Percentiles rank a stretch among this genome's conserved stretches.
Evolutionary conservation across 495 filamentous ascomycete species (phyloP).

Genomic region (Chaetomium tenue): DNA sequence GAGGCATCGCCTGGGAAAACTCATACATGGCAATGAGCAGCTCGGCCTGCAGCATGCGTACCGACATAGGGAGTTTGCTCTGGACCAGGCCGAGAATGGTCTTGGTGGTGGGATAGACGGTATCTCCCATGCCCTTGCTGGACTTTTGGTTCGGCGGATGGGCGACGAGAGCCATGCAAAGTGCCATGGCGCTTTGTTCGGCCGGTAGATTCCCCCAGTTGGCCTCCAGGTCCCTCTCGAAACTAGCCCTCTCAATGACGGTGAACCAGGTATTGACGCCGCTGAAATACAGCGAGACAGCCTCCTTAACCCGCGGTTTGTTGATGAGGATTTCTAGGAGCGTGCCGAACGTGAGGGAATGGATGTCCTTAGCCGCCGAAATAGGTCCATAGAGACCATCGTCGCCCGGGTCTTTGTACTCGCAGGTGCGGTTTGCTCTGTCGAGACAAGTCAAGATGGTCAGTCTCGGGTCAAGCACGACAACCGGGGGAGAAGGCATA

Average conservation of each 20-base stretch:
- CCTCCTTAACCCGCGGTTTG: conserved; percentile 56
- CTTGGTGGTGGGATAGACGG: conserved; percentile 30
- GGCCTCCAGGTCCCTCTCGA: conserved; percentile 26
- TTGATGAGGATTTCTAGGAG: conserved; percentile 67
- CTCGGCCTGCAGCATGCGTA: conserved; percentile 58
- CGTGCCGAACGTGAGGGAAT: conserved; percentile 53
- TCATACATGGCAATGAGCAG: conserved; percentile 83
- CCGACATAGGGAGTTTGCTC: conserved; percentile 27
- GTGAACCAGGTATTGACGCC: conserved; percentile 35
- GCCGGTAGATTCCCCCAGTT: conserved; percentile 31
- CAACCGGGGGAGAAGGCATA: not conserved
- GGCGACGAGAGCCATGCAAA: conserved; percentile 34
- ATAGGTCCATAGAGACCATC: conserved; percentile 17
- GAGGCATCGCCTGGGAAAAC: conserved; percentile 71
- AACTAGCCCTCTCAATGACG: conserved; percentile 27
- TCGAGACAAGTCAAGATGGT: not conserved
- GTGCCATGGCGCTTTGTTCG: conserved; percentile 28
- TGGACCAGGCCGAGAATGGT: conserved; percentile 32
- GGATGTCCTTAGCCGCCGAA: conserved; percentile 30
- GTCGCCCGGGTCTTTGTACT: conserved; percentile 4
- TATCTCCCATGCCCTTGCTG: conserved; percentile 25
- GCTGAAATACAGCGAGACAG: conserved; percentile 40
- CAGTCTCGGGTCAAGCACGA: not conserved
- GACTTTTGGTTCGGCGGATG: conserved; percentile 21
- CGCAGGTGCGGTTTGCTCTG: conserved; percentile 8